phyloP scores from a whole-genome alignment of 2,329 filamentous ascomycete species.

The Stylonectria norvegica region DNA sequence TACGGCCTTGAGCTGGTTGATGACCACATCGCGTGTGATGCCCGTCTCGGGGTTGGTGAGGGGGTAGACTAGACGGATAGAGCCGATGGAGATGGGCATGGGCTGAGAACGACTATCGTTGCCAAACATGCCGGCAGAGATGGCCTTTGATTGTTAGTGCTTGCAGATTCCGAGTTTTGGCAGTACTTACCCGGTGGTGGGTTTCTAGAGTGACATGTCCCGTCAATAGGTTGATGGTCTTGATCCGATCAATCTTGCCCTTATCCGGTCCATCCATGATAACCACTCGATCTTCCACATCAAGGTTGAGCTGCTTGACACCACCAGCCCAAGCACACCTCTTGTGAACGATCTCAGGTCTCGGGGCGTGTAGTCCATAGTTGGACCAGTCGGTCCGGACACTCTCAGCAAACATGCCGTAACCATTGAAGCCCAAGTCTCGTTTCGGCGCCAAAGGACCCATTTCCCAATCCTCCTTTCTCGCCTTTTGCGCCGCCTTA shows the following conservation, averaged over 20 bases:
- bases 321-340: constrained; percentile 56
- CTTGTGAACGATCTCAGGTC: constrained; percentile 36
- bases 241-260: constrained; percentile 78
- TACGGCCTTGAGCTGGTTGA: constrained; percentile 63
- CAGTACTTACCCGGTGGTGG: constrained; percentile 58
- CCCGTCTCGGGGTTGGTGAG: constrained; percentile 65
- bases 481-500: constrained; percentile 44
- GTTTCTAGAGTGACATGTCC: constrained; percentile 61
- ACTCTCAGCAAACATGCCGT: constrained; percentile 51
- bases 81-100: constrained; percentile 60
- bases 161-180: not conserved
- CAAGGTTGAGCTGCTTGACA: constrained; percentile 57
- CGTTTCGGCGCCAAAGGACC: constrained; percentile 75
- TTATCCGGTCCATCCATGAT: constrained; percentile 73
- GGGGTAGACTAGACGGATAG: constrained; percentile 79
- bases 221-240: constrained; percentile 48
- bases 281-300: constrained; percentile 73
- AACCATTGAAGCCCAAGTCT: constrained; percentile 62
- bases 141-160: constrained; percentile 22
- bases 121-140: constrained; percentile 30
- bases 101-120: constrained; percentile 28
- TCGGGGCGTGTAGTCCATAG: constrained; percentile 27
- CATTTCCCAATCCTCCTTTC: constrained; percentile 73
- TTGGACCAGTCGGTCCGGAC: constrained; percentile 37
- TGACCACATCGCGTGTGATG: constrained; percentile 67